These are phyloP conservation scores for Apiotrichum veenhuisii DNA, from an alignment of 1,284 basidiomycete species.

Conservation along the genomic window DNA sequence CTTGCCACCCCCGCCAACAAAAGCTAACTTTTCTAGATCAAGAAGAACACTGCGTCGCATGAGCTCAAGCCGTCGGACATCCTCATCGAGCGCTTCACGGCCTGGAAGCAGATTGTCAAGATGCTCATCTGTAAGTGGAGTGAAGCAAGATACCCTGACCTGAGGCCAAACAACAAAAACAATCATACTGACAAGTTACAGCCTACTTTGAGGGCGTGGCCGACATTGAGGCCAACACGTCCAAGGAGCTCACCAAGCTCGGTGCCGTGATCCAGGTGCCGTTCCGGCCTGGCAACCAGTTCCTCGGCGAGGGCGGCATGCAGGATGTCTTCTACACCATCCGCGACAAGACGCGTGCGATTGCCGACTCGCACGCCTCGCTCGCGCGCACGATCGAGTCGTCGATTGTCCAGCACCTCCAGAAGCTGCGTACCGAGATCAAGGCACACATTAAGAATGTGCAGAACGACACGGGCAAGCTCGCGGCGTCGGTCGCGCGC, in stretches of 20 bases:
- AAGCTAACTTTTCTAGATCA: slow-evolving; percentile 55
- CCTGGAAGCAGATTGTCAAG: slow-evolving; percentile 76
- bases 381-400: slow-evolving; percentile 94
- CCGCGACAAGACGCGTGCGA: slow-evolving; percentile 86
- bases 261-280: slow-evolving; percentile 98
- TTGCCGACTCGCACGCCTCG: slow-evolving; percentile 95
- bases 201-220: slow-evolving; percentile 71
- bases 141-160: not conserved
- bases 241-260: slow-evolving; percentile 89
- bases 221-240: slow-evolving; percentile 92
- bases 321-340: slow-evolving; percentile 93
- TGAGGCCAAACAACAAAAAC: too few relatives aligned
- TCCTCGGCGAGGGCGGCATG: slow-evolving; percentile 85
- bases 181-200: slow-evolving; percentile 16
- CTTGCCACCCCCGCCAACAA: not conserved
- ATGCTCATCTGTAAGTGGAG: slow-evolving; percentile 66
- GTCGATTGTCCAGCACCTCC: slow-evolving; percentile 95
- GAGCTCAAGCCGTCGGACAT: slow-evolving; percentile 93
- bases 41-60: slow-evolving; percentile 80
- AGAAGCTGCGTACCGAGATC: slow-evolving; percentile 89
- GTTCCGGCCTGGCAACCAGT: slow-evolving; percentile 91
- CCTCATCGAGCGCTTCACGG: slow-evolving; percentile 80
- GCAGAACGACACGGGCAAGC: slow-evolving; percentile 96
- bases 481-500: slow-evolving; percentile 87
- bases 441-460: slow-evolving; percentile 97